Percentiles rank a stretch among this genome's conserved stretches.
These are phyloP conservation scores for Xylaria multiplex DNA, from an alignment of 2,329 filamentous ascomycete species.

Conservation along the genomic window DNA sequence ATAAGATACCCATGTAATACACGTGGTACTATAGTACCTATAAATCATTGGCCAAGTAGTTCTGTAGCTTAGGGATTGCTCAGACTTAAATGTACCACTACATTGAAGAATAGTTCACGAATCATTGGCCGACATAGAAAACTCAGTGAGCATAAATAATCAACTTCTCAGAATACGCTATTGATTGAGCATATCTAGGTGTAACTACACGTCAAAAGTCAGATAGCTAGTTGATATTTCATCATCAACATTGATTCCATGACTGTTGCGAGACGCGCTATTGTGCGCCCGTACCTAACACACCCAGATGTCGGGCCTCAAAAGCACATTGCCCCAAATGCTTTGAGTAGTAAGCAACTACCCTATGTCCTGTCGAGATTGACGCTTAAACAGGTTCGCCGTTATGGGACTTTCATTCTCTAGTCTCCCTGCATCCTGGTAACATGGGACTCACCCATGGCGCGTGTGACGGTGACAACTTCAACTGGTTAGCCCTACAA, in stretches of 20 bases:
- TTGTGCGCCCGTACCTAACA: slow-evolving; percentile 32
- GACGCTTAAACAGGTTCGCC: slow-evolving; percentile 2
- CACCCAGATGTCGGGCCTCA: slow-evolving; percentile 13
- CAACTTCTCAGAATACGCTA: slow-evolving; percentile 18
- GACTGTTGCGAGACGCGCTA: slow-evolving; percentile 34
- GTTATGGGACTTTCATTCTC: neutral
- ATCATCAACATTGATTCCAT: slow-evolving; percentile 24
- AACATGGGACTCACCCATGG: slow-evolving; percentile 94
- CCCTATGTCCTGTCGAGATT: slow-evolving; percentile 22
- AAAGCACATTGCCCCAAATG: slow-evolving; percentile 23
- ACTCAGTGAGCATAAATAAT: neutral
- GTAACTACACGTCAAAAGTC: slow-evolving; percentile 15
- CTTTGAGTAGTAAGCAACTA: slow-evolving; percentile 19
- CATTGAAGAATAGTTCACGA: neutral
- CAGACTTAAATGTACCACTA: slow-evolving; percentile 3
- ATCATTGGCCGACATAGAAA: neutral
- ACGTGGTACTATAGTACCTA: neutral
- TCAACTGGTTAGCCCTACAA: slow-evolving; percentile 11
- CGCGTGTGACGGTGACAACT: slow-evolving; percentile 92
- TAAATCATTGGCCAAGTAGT: neutral
- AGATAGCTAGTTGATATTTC: slow-evolving; percentile 18
- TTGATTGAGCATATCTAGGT: slow-evolving; percentile 33
- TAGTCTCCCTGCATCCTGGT: slow-evolving; percentile 55
- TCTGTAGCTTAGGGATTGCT: neutral
- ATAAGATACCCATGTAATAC: slow-evolving; percentile 4